Conservation (phyloP, 495 filamentous ascomycete genomes). For the Trichoderma reesei region DNA sequence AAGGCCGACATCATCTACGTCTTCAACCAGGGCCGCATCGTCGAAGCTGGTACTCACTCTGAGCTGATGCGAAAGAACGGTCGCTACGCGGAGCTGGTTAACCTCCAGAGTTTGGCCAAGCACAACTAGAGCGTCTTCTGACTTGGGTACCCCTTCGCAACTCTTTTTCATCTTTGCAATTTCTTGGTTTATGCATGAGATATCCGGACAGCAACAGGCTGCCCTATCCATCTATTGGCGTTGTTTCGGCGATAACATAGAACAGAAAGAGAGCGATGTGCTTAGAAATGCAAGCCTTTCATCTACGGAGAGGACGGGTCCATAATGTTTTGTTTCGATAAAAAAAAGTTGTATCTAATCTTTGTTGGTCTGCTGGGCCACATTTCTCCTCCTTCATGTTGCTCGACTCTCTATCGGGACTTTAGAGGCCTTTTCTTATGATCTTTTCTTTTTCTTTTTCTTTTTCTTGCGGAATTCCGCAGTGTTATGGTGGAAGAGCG, state of each 20-base stretch:
- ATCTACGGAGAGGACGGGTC: neutral
- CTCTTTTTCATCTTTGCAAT: neutral
- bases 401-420: neutral
- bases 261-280: neutral
- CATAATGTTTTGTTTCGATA: neutral
- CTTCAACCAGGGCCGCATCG: slow-evolving; percentile 40
- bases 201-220: neutral
- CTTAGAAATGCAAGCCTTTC: neutral
- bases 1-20: slow-evolving; percentile 51
- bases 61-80: slow-evolving; percentile 39
- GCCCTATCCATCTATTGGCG: slow-evolving; percentile 5
- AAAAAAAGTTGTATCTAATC: neutral
- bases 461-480: neutral
- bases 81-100: slow-evolving; percentile 47
- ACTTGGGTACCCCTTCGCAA: neutral
- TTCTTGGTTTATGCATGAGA: neutral
- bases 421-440: neutral
- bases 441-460: neutral
- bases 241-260: neutral
- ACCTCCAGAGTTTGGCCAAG: slow-evolving; percentile 18
- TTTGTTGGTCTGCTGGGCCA: neutral
- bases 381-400: neutral
- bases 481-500: neutral
- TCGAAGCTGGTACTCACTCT: slow-evolving; percentile 44
- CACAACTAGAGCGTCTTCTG: neutral